Conservation (phyloP, 345 rosid species). For the Pelargonium nanum region DNA sequence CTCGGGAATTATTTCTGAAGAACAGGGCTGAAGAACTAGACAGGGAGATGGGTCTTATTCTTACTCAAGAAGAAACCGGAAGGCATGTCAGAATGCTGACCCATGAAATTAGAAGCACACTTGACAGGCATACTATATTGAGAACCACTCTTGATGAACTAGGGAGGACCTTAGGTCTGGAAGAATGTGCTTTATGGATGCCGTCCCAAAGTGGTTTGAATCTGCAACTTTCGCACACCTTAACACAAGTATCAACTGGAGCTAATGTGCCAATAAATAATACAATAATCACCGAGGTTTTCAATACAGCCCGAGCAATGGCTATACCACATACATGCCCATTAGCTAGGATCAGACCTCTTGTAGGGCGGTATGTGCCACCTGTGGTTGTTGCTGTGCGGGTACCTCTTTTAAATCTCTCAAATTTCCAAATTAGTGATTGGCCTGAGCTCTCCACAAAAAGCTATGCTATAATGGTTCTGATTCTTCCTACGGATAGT, state of each 20-base stretch:
- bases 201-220: conserved; percentile 53
- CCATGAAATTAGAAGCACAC: conserved; percentile 88
- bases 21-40: conserved; percentile 77
- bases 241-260: conserved; percentile 48
- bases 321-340: conserved; percentile 64
- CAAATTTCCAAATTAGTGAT: conserved; percentile 73
- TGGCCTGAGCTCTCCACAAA: conserved; percentile 76
- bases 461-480: conserved; percentile 80
- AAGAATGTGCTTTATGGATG: conserved; percentile 97
- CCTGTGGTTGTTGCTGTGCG: conserved; percentile 91
- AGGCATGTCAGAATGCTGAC: conserved; percentile 94
- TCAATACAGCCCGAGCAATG: conserved; percentile 53
- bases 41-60: conserved; percentile 83
- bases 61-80: conserved; percentile 87
- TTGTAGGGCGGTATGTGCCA: conserved; percentile 45
- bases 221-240: conserved; percentile 72
- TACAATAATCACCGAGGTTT: conserved; percentile 50
- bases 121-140: conserved; percentile 71
- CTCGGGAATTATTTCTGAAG: conserved; percentile 68
- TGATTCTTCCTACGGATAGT: conserved; percentile 75
- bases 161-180: conserved; percentile 67
- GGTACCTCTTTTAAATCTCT: conserved; percentile 75
- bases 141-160: conserved; percentile 83
- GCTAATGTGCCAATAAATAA: conserved; percentile 50
- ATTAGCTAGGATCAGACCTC: conserved; percentile 63